Evolutionary conservation across 2,329 filamentous ascomycete species (phyloP), one percentile per base, ranked within the genome.

Genomic region (Fusarium floridanum): DNA sequence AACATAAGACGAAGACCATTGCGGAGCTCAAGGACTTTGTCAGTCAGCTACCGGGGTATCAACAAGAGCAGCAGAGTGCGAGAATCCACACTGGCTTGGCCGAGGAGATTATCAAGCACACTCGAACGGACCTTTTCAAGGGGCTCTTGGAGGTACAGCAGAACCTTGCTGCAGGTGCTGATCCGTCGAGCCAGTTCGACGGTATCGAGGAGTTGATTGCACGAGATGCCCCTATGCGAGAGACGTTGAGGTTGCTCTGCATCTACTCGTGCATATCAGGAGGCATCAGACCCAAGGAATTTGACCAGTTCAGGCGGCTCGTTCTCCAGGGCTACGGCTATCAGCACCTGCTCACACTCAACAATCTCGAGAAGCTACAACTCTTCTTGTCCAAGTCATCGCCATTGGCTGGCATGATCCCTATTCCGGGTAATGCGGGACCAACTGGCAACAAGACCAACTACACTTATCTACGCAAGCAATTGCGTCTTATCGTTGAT

Each of bases 61-160:
- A 98, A 83, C 92, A 95, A 56, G 97, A 99, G 82, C 95, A 98
- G 79, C 93, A 96, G 76, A 97, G 94, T 78, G 86, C 98, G n/a
- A 95, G 97, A 73, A 90, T 96, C 34, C 97, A 99, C 80, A 98
- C 95, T 2, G 94, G 93, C 9, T 88, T 99, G 53, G 95, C 95
- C 1, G 97, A 98, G 84, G 96, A 98, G 76, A 97, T 99, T 64
- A 95, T 97, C 87, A 97, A 97, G 80, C 91, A 95, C 78, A 99
- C 97, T 1, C 91, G 94, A 61, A 93, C 94, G 20, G 96, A 98
- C 78, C 90, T 94, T 67, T 99, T 99, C 85, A 94, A 93, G 74
- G 93, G 94, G 70, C 87, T 95, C 43, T 87, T 99, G 2, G 97
- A 98, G 84, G 94, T 98, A 6, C 97, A 99, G 81, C 97, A 99